Percentiles rank a stretch among this genome's conserved stretches.
Evolutionary conservation across 2,329 filamentous ascomycete species (phyloP).

Genomic region (Tolypocladium amazonense): DNA sequence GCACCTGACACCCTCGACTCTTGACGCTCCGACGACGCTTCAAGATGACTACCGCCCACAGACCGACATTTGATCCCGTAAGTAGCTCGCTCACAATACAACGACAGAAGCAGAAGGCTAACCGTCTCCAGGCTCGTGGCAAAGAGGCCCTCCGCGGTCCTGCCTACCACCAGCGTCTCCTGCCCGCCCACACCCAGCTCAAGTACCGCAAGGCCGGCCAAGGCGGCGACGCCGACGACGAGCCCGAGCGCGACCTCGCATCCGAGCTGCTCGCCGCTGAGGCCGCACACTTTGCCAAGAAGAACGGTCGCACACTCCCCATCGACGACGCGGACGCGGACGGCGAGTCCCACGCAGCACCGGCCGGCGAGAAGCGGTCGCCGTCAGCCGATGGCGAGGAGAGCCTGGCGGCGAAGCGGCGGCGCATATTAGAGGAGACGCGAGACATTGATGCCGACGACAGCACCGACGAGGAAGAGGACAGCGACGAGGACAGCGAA

Average conservation of each 20-base stretch:
- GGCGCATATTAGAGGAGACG: constrained; percentile 79
- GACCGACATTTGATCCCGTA: constrained; percentile 95
- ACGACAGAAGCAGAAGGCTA: constrained; percentile 9
- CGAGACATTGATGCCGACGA: constrained; percentile 75
- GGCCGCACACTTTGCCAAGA: constrained; percentile 77
- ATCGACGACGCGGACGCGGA: constrained; percentile 37
- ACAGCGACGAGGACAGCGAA: constrained; percentile 42
- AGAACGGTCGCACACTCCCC: constrained; percentile 42
- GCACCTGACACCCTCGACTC: neutral
- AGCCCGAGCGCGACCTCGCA: constrained; percentile 66
- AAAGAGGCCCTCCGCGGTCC: constrained; percentile 91
- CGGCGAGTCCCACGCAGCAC: constrained; percentile 6
- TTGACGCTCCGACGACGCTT: constrained; percentile 1
- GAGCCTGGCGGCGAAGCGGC: constrained; percentile 70
- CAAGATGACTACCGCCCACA: constrained; percentile 57
- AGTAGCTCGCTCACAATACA: constrained; percentile 10
- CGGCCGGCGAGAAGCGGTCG: constrained; percentile 43
- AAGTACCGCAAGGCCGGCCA: constrained; percentile 84
- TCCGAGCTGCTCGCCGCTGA: constrained; percentile 86
- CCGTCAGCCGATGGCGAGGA: constrained; percentile 35
- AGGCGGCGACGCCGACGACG: constrained; percentile 65
- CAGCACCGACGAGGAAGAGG: constrained; percentile 38
- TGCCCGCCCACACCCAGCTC: constrained; percentile 86
- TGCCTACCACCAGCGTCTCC: constrained; percentile 90
- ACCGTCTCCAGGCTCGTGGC: constrained; percentile 58